Conservation (phyloP, 768 basidiomycete genomes). For the Cytidiella melzeri region DNA sequence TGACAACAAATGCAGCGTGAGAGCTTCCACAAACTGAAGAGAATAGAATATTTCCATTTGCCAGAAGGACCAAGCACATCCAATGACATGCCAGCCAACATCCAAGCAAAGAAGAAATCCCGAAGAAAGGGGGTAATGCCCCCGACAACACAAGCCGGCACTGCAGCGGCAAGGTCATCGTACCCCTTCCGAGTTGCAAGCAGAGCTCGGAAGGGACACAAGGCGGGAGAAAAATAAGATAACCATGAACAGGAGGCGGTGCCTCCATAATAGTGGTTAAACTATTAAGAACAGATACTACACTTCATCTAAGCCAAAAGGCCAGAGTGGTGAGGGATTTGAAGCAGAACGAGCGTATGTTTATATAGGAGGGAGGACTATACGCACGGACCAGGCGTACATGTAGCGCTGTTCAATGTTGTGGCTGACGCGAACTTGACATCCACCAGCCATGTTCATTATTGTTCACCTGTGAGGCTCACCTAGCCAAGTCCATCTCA, state of each 20-base stretch:
- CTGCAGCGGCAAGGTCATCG: slow-evolving; percentile 26
- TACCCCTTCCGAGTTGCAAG: slow-evolving; percentile 5
- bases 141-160: slow-evolving; percentile 26
- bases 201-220: not conserved
- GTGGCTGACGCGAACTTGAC: too few species aligned
- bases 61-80: not conserved
- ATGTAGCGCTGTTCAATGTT: too few species aligned
- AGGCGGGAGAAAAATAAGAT: not conserved
- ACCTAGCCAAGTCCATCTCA: not conserved
- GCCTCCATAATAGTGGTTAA: slow-evolving; percentile 34
- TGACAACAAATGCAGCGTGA: not conserved
- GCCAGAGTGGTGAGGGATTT: slow-evolving; percentile 44
- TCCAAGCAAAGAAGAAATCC: not conserved
- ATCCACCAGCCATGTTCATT: too few species aligned
- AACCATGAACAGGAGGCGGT: slow-evolving; percentile 21
- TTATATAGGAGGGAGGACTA: not conserved
- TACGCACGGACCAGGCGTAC: not conserved
- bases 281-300: slow-evolving; percentile 71
- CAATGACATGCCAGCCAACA: not conserved
- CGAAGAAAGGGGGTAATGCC: slow-evolving; percentile 9
- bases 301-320: slow-evolving; percentile 75
- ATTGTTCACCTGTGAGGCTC: too few species aligned
- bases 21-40: not conserved
- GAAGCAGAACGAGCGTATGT: not conserved
- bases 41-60: too few species aligned